Percentiles rank a stretch among this genome's conserved stretches.
These are phyloP conservation scores for Ceratocystiopsis minuta DNA, from an alignment of 2,329 filamentous ascomycete species.

Conservation along the genomic window DNA sequence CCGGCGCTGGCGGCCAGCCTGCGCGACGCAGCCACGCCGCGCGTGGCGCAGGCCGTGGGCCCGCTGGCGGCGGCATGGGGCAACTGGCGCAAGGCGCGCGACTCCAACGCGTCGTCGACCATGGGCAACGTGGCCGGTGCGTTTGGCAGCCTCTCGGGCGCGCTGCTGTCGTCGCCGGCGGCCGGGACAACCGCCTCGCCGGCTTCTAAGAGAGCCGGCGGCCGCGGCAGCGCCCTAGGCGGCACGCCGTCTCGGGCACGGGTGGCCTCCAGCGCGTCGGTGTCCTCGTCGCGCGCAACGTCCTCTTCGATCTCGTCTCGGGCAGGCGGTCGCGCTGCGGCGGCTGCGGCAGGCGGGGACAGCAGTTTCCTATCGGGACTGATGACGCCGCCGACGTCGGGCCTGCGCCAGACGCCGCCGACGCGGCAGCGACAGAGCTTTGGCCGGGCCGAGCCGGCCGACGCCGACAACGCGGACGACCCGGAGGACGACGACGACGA, in stretches of 20 bases:
- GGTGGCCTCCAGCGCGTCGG: neutral
- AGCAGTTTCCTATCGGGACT: slow-evolving; percentile 56
- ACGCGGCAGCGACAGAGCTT: slow-evolving; percentile 12
- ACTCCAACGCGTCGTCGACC: slow-evolving; percentile 16
- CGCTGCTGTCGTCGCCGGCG: slow-evolving; percentile 22
- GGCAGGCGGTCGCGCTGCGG: slow-evolving; percentile 19
- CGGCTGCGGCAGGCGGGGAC: slow-evolving; percentile 17
- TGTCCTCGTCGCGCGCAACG: slow-evolving; percentile 12
- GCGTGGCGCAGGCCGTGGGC: slow-evolving; percentile 66
- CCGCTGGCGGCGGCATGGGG: slow-evolving; percentile 81
- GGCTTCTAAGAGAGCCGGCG: slow-evolving; percentile 9
- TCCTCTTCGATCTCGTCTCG: slow-evolving; percentile 26
- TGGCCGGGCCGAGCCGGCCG: too few relatives aligned
- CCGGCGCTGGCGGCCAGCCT: slow-evolving; percentile 53
- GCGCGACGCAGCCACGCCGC: slow-evolving; percentile 59
- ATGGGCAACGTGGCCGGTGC: slow-evolving; percentile 7
- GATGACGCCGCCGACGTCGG: slow-evolving; percentile 74
- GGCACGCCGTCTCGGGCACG: slow-evolving; percentile 38
- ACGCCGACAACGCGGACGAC: neutral
- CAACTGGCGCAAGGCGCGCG: slow-evolving; percentile 66
- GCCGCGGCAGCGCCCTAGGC: slow-evolving; percentile 8
- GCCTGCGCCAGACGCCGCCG: slow-evolving; percentile 43
- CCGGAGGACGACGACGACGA: neutral
- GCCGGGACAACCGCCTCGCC: neutral
- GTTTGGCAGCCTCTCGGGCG: slow-evolving; percentile 29